A percentile compares a stretch with the other conserved stretches of the same genome.
Evolutionary conservation across 2,329 filamentous ascomycete genomes (phyloP).

Genomic region (Beauveria caledonica): DNA sequence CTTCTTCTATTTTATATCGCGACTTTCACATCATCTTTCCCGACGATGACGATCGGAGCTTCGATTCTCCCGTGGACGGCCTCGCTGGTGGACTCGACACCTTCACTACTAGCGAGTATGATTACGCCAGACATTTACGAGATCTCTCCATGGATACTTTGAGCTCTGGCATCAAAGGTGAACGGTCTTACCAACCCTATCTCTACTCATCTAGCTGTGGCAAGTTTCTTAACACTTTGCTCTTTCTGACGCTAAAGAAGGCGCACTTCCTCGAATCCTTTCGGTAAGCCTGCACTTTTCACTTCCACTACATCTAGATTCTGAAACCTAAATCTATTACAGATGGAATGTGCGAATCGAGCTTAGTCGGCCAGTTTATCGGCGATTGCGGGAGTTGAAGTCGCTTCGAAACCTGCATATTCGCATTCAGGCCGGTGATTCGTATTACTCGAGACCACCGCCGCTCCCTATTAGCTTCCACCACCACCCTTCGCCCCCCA

Average conservation of each 20-base stretch:
- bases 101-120: conserved; percentile 54
- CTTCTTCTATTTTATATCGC: conserved; percentile 50
- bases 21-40: conserved; percentile 53
- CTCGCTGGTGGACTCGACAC: conserved; percentile 52
- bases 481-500: conserved; percentile 1
- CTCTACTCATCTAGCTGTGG: conserved; percentile 48
- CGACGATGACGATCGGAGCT: conserved; percentile 46
- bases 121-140: conserved; percentile 51
- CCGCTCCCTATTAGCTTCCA: conserved; percentile 25
- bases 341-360: conserved; percentile 60
- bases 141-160: conserved; percentile 49
- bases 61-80: conserved; percentile 46
- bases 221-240: conserved; percentile 55
- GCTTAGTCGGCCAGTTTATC: conserved; percentile 50
- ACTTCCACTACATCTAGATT: not conserved
- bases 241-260: conserved; percentile 48
- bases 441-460: conserved; percentile 43
- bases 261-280: conserved; percentile 48
- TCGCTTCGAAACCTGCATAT: conserved; percentile 47
- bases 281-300: conserved; percentile 30
- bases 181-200: conserved; percentile 45
- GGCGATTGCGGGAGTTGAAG: conserved; percentile 44
- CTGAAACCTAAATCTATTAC: conserved; percentile 1
- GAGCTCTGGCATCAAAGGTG: conserved; percentile 43
- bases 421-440: conserved; percentile 49